Base-by-base conservation (phyloP, 83 land plant genomes). In the Picea mariana region DNA sequence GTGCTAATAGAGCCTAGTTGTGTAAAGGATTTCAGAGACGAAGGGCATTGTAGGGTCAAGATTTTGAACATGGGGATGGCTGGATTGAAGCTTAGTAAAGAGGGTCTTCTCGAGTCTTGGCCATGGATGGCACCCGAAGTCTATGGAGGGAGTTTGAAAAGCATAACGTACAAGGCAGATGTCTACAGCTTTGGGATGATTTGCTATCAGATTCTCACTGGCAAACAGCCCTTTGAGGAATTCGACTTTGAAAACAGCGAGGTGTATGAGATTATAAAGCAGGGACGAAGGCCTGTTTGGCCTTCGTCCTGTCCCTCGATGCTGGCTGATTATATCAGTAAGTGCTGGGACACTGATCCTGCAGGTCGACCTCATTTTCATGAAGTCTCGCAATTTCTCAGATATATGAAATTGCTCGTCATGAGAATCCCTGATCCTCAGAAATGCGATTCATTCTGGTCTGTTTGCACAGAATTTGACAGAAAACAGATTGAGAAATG, bases 171-270 rank as follows among this genome's bases (percentile, higher is more conserved):
- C 72, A 91, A 91, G 64, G 85, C 91, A 18, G 96, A 93, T 82
- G 90, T 91, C 17, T 93, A 88, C 77, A 93, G 96, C 81, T 93
- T 88, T 83, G 90, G 82, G 9, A 89, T 93, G 89, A 42, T 88
- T 27, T 91, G 91, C 79, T 91, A 84, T 81, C 89, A 93, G 79
- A 80, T 93, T 77, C 78, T 93, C 44, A 91, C 93, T 0, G 96
- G 92, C 15, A 88, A 91, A 83, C 83, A 83, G 38, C 93, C 96
- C n/a, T 91, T 91, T 68, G 88, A 89, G 60, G 93, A 88, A 81
- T 61, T 77, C 55, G 87, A 87, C 81, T 15, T 47, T 75, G 58
- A 26, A 44, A 91, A 91, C 18, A 89, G 81, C 18, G 89, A 89
- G 69, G 83, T 86, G 87, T 83, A 85, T 76, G 65, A 82, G 75